A percentile compares a stretch with the other conserved stretches of the same genome.
phyloP scores from a whole-genome alignment of 805 yeast species.

The Saccharomycopsis amapae region DNA sequence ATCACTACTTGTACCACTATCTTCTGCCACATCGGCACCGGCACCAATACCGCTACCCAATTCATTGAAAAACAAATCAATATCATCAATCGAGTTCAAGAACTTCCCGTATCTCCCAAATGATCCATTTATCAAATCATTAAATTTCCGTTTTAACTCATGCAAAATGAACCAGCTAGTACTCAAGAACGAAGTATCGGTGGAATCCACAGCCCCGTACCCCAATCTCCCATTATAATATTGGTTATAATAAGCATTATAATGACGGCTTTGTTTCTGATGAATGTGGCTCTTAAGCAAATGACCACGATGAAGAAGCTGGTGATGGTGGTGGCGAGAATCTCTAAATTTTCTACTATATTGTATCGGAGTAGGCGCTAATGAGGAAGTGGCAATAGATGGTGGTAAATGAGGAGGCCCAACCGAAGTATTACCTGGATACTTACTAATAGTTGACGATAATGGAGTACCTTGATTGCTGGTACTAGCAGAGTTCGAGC shows the following conservation, averaged over 20 bases:
- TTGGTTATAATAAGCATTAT: background rate
- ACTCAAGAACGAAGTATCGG: conserved; percentile 11
- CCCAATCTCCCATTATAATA: background rate
- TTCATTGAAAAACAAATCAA: background rate
- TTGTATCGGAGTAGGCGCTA: background rate
- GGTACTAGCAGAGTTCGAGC: background rate
- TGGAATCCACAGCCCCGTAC: background rate
- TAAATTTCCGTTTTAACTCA: conserved; percentile 10
- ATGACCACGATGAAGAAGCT: too few relatives aligned
- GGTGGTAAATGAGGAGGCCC: background rate
- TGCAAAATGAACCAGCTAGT: conserved; percentile 17
- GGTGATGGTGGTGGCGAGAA: too few relatives aligned
- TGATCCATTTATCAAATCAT: conserved; percentile 9
- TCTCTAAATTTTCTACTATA: background rate
- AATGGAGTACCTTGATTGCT: too few relatives aligned
- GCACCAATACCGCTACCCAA: too few relatives aligned
- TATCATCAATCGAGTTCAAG: background rate
- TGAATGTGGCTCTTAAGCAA: background rate
- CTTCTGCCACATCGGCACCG: too few relatives aligned
- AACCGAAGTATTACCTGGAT: background rate
- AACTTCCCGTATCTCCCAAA: conserved; percentile 5
- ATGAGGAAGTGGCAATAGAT: background rate
- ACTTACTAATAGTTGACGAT: background rate
- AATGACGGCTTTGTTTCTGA: background rate
- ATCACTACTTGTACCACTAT: too few relatives aligned